phyloP scores from a whole-genome alignment of 441 rosid species.

The Erysimum cheiri region DNA sequence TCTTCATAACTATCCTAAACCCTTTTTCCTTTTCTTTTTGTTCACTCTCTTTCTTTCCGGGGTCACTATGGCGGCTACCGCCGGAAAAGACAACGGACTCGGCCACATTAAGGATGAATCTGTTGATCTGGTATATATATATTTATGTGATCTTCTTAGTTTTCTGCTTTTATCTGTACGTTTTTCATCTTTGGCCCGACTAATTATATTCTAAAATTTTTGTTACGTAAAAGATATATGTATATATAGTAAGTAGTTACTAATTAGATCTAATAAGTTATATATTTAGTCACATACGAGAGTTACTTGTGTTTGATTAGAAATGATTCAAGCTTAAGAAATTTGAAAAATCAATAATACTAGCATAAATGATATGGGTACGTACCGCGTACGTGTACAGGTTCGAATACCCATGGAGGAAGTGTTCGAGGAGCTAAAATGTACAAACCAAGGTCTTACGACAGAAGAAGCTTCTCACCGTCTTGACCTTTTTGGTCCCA shows the following conservation, averaged over 20 bases:
- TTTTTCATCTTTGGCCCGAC: neutral
- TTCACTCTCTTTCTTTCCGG: constrained; percentile 4
- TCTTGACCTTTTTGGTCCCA: constrained; percentile 82
- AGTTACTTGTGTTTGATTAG: neutral
- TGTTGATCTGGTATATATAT: constrained; percentile 73
- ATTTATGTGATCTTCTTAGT: neutral
- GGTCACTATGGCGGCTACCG: constrained; percentile 45
- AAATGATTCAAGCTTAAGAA: neutral
- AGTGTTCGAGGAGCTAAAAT: constrained; percentile 87
- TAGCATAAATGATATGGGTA: neutral
- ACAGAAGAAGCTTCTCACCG: constrained; percentile 72
- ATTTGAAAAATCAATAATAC: neutral
- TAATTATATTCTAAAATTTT: neutral
- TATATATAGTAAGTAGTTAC: neutral
- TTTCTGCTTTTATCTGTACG: neutral
- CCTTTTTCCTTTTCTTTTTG: neutral
- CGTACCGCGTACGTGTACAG: too few relatives aligned
- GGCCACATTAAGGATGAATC: constrained; percentile 82
- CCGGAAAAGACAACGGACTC: constrained; percentile 55
- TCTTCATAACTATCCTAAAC: constrained; percentile 2
- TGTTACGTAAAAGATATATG: neutral
- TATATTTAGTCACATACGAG: too few relatives aligned
- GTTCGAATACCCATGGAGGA: constrained; percentile 76
- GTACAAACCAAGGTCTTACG: constrained; percentile 71
- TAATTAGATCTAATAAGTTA: neutral